These are phyloP conservation scores for Huntiella savannae DNA, from an alignment of 2,329 filamentous ascomycete genomes.

Conservation along the genomic window DNA sequence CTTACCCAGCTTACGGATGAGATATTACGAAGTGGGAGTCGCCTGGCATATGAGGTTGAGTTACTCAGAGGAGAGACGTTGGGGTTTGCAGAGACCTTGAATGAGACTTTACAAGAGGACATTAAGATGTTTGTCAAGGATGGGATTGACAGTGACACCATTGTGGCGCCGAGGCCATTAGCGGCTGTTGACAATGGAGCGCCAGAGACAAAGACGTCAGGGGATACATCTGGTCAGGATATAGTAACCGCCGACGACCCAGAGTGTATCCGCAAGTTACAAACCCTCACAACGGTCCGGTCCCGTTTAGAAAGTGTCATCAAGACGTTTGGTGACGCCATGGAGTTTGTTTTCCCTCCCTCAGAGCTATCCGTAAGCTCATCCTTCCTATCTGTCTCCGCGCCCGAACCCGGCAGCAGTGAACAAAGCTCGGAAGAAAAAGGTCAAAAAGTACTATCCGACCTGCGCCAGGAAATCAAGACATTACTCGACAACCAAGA, in stretches of 20 bases:
- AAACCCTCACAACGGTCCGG: constrained; percentile 66
- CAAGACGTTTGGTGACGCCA: constrained; percentile 79
- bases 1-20: constrained; percentile 87
- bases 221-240: constrained; percentile 1
- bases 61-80: constrained; percentile 74
- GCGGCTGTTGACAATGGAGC: constrained; percentile 10
- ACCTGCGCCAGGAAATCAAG: constrained; percentile 51
- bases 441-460: constrained; percentile 60
- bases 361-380: constrained; percentile 70
- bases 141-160: constrained; percentile 20
- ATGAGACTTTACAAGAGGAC: constrained; percentile 52
- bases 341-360: constrained; percentile 85
- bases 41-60: constrained; percentile 87
- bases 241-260: constrained; percentile 26
- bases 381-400: constrained; percentile 77
- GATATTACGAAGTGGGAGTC: constrained; percentile 71
- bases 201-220: background rate
- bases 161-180: constrained; percentile 12
- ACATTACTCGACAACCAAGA: constrained; percentile 38
- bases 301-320: constrained; percentile 75
- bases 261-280: constrained; percentile 56
- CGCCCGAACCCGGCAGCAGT: constrained; percentile 48
- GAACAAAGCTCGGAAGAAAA: constrained; percentile 63
- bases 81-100: constrained; percentile 59
- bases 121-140: constrained; percentile 51